Base-by-base conservation (phyloP, 805 yeast species). In the Yamadazyma insecticola region DNA sequence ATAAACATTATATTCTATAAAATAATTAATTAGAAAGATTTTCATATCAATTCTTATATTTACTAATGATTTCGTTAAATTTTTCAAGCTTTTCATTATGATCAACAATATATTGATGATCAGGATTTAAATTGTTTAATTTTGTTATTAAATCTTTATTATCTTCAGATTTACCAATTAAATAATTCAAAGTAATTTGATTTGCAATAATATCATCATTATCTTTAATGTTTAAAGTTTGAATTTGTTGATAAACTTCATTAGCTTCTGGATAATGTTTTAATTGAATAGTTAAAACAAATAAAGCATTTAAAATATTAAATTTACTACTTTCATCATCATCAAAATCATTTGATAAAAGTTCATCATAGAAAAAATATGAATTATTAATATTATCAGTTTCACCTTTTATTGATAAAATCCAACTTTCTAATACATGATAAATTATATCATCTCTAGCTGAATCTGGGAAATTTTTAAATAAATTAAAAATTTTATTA, bases 211-310 rank as follows among this genome's bases (percentile, higher is more conserved):
- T 62, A 50, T 76, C 76, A 11, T 58, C 65, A 18, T 52, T 45
- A 10, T 46, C 43, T 26, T 43, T 41, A 12, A 60, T 61, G 19
- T 63, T 56, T 57, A 74, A 57, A 30, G 69, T 60, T 18, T 59
- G 60, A 9, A 82, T 60, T 42, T 60, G 67, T 23, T 44, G 39
- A 37, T 57, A 43, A 22, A 78, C 64, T 40, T 84, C 85, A 37
- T 73, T 72, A 7, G 96, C 89, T 59, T 90, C 97, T 2, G 89
- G 90, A 34, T 76, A 64, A 49, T 89, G 83, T 30, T 78, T 76
- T 53, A 87, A 72, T 60, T 85, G 87, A 46, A 89, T 60, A 40
- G 89, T 87, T 37, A 88, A 68, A 8, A 78, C 81, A 26, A 87
- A 71, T 48, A 87, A 74, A 23, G 82, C 79, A 33, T 45, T 54